phyloP scores from a whole-genome alignment of 2,329 filamentous ascomycete genomes.

The Exophiala phaeomuriformis region DNA sequence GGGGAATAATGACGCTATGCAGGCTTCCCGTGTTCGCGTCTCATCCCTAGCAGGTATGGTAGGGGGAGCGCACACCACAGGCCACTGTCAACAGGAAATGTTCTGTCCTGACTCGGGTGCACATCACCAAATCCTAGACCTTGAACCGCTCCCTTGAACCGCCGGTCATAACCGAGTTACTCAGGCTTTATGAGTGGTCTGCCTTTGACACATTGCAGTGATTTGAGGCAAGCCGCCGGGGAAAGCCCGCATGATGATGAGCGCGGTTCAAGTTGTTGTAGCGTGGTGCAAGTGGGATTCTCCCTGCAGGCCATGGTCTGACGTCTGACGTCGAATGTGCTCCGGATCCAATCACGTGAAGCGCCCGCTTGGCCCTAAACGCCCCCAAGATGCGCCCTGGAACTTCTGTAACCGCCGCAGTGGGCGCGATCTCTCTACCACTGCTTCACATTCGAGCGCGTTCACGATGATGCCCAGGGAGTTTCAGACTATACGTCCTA shows the following conservation, averaged over 20 bases:
- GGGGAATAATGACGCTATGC: too few relatives aligned
- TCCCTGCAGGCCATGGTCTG: too few relatives aligned
- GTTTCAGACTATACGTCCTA: constrained; percentile 20
- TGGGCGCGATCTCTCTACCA: constrained; percentile 13
- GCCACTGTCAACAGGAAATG: too few relatives aligned
- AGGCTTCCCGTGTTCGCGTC: too few relatives aligned
- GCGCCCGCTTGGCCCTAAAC: neutral
- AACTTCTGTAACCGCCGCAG: constrained; percentile 11
- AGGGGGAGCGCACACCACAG: too few relatives aligned
- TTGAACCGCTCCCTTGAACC: constrained; percentile 6
- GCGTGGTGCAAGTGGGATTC: neutral
- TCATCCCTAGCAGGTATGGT: too few relatives aligned
- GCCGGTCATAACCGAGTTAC: constrained; percentile 7
- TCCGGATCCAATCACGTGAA: constrained; percentile 2
- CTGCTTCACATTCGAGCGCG: constrained; percentile 17
- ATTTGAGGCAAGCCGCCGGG: neutral
- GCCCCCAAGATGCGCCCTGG: neutral
- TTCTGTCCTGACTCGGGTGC: too few relatives aligned
- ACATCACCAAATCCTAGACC: neutral
- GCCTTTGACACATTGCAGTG: neutral
- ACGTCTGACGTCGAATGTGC: too few relatives aligned
- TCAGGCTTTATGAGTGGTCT: neutral
- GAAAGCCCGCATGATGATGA: neutral
- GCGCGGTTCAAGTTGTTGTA: neutral
- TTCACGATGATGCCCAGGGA: constrained; percentile 12